Conservation (phyloP, 306 rosid genomes). For the Senna tora region DNA sequence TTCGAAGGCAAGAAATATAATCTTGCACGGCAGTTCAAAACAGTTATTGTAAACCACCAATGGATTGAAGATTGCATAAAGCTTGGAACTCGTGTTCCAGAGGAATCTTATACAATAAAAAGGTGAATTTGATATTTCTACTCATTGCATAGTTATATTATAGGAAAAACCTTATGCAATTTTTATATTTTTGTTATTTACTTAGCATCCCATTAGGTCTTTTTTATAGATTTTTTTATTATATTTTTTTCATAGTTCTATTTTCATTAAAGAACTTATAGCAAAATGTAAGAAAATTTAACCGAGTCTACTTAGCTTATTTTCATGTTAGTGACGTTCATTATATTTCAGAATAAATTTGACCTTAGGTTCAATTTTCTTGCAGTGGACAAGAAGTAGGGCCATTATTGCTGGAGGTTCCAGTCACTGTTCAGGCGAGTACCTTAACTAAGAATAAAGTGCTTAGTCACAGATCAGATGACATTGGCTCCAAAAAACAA, state of each 20-base stretch:
- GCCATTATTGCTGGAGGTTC: conserved; percentile 59
- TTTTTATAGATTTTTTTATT: too few relatives aligned
- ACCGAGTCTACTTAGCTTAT: background rate
- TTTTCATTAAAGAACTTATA: too few relatives aligned
- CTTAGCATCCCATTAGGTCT: background rate
- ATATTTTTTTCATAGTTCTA: too few relatives aligned
- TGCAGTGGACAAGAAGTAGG: conserved; percentile 84
- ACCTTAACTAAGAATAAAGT: conserved; percentile 40
- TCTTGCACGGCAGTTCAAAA: conserved; percentile 58
- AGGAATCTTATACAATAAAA: conserved; percentile 59
- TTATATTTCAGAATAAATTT: conserved; percentile 28
- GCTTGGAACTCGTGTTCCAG: conserved; percentile 72
- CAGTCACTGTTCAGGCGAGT: conserved; percentile 39
- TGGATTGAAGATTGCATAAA: conserved; percentile 90
- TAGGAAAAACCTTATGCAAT: too few relatives aligned
- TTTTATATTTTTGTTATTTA: background rate
- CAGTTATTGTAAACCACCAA: conserved; percentile 63
- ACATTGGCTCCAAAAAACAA: conserved; percentile 41
- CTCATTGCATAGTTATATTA: background rate
- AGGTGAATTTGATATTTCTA: conserved; percentile 49
- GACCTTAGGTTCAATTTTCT: conserved; percentile 27
- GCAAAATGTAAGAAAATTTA: too few relatives aligned
- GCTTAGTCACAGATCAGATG: conserved; percentile 41
- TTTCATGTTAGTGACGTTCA: background rate
- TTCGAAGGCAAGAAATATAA: conserved; percentile 70